phyloP scores from a whole-genome alignment of 441 rosid genomes.

The Croton setiger region DNA sequence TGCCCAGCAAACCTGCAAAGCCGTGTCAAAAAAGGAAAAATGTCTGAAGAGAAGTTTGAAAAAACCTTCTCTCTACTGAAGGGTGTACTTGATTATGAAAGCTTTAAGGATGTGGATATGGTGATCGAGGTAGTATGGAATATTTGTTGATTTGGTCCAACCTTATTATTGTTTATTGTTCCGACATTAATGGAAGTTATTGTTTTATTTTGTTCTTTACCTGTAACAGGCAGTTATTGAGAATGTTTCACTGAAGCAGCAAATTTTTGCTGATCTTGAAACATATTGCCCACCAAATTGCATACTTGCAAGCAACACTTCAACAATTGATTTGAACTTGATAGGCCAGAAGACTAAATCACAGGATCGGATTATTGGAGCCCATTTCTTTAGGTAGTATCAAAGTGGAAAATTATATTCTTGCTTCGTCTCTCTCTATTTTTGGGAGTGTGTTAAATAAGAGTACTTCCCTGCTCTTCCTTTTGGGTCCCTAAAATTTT shows the following conservation, averaged over 20 bases:
- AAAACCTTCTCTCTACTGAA: conserved; percentile 73
- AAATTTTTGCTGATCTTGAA: conserved; percentile 89
- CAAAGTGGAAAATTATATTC: conserved; percentile 5
- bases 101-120: conserved; percentile 90
- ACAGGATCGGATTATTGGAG: conserved; percentile 82
- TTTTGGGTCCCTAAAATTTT: conserved; percentile 14
- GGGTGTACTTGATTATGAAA: conserved; percentile 79
- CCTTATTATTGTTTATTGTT: conserved; percentile 2
- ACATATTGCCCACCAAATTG: conserved; percentile 84
- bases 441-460: neutral
- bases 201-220: conserved; percentile 30
- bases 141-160: conserved; percentile 6
- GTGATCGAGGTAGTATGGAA: conserved; percentile 78
- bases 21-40: conserved; percentile 78
- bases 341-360: conserved; percentile 75
- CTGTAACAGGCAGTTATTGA: conserved; percentile 90
- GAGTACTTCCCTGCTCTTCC: conserved; percentile 5
- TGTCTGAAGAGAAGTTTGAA: conserved; percentile 82
- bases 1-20: conserved; percentile 82
- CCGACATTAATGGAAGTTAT: conserved; percentile 14
- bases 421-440: neutral
- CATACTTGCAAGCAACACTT: conserved; percentile 89
- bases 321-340: conserved; percentile 89
- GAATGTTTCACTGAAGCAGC: conserved; percentile 83
- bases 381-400: conserved; percentile 94